Evolutionary conservation across 768 basidiomycete genomes (phyloP), one percentile per base, ranked within the genome.

Genomic region (Baorangia bicolor): DNA sequence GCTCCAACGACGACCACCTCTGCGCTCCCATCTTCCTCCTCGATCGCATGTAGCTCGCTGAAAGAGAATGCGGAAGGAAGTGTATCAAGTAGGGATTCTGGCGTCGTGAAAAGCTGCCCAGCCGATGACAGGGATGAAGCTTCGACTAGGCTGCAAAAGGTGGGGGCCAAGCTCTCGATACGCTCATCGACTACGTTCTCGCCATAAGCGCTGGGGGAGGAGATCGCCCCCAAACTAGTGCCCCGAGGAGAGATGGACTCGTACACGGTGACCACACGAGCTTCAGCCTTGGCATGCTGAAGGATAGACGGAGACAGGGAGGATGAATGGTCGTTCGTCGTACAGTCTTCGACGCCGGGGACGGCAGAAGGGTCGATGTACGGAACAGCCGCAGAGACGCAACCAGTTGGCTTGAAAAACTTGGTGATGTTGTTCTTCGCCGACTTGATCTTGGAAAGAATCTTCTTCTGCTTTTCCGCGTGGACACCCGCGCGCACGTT

Each of bases 351-450:
- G 37, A 43, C 20, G 34, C 23, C 20, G 25, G 44, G 30, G 35
- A 27, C 21, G 27, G 31, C 41, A 20, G 30, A 23, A 37, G n/a
- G n/a, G 11, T 55, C 44, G 40, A 51, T n/a, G 37, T 10, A 39
- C 4, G 41, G 23, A 20, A 41, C 43, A 28, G 33, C 21, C 20
- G n/a, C 21, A 34, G 48, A 35, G 40, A 16, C 30, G 30, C 46
- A 51, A 37, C 38, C 13, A 20, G 42, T 33, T 14, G 34, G 35
- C 49, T 48, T 65, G 49, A 68, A 64, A 33, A 66, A 41, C 46
- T 50, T 63, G 40, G 35, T 14, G 21, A 66, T 52, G 34, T 18
- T 58, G 27, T 41, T 50, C 56, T 57, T 66, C 40, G 51, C 57
- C 1, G 28, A 55, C 41, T 47, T 54, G 41, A 62, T 43, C 39